Evolutionary conservation across 768 basidiomycete genomes (phyloP), one percentile per base, ranked within the genome.

Genomic region (Collybia sordida): DNA sequence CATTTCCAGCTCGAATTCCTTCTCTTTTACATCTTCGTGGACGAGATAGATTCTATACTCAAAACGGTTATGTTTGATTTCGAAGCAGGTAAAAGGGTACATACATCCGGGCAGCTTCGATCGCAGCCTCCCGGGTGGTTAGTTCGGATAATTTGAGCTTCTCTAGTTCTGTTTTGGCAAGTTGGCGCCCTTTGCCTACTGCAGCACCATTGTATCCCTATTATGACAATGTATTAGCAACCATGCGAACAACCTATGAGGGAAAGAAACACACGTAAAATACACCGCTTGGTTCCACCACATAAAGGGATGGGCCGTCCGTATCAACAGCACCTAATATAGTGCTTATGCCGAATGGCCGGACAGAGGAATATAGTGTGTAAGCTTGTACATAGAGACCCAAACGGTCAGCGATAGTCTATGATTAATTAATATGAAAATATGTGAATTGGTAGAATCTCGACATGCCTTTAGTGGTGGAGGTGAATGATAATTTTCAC

Each of bases 91-190:
- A 28, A 48, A 31, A 23, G 19, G 21, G 40, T 14, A 74, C 90
- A 57, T 64, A 98, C 96, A 99, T 98, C 70, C 95, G 79, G 4
- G 97, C 96, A 12, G 94, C 93, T 64, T 98, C 94, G 56, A 83
- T 74, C 19, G 96, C 91, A 17, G 95, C 97, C 64, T 99, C 86
- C 52, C 86, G 79, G 48, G 80, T 81, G 2, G 90, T 81, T 45
- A 98, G 68, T 56, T 90, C 89, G 5, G 86, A 72, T 28, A 96
- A 74, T 56, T 94, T 88, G 54, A 98, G 84, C 69, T 99, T 99
- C 72, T 99, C 97, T 42, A 99, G 71, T 68, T 98, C 97, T 6
- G 96, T 98, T 79, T 98, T 98, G 17, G 97, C 97, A 53, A 98
- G 76, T 63, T 97, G 93, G 49, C 90, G 86, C n/a, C 97, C 97